Evolutionary conservation across 257 asterid species (phyloP), one percentile per base, ranked within the genome.

Genomic region (Cordia subcordata): DNA sequence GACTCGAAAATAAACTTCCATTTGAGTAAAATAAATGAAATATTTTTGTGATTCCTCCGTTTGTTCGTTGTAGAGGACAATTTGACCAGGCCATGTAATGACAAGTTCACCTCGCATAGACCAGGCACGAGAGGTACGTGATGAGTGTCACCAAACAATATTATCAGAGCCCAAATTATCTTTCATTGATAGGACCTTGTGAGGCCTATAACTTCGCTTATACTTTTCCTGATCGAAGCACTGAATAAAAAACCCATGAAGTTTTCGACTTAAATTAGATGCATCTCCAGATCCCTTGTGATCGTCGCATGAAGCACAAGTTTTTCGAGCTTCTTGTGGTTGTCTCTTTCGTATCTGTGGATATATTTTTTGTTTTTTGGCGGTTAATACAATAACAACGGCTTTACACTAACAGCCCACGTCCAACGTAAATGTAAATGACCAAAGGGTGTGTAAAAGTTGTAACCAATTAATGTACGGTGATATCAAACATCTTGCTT

Each of bases 101-200:
- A 55, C 38, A 60, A 62, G 52, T 44, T 53, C 13, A 61, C 42
- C 23, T 15, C 45, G 19, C 19, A 42, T 20, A 18, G 10, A 50
- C 32, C 22, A 44, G 53, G 17, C 64, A 35, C 59, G 21, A 58
- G 27, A 15, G 45, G 20, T 45, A 59, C 68, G 50, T 63, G 61
- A 40, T 44, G 33, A 40, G 60, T 53, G 17, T 58, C 50, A 65
- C 55, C 70, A 52, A 44, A 46, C 35, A 47, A 22, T 19, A 67
- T 75, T 72, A 66, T 47, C n/a, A n/a, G n/a, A n/a, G n/a, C n/a
- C n/a, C 69, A 78, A 76, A 62, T 57, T 64, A 69, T 62, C 65
- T 62, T 59, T 51, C 61, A 57, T 60, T 77, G 86, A 76, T 68
- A 72, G 75, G 62, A 68, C 75, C 86, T 70, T 72, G 81, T 83